These are phyloP conservation scores for Symbiodinium pilosum DNA, from an alignment of 73 alveolate species.

Conservation along the genomic window DNA sequence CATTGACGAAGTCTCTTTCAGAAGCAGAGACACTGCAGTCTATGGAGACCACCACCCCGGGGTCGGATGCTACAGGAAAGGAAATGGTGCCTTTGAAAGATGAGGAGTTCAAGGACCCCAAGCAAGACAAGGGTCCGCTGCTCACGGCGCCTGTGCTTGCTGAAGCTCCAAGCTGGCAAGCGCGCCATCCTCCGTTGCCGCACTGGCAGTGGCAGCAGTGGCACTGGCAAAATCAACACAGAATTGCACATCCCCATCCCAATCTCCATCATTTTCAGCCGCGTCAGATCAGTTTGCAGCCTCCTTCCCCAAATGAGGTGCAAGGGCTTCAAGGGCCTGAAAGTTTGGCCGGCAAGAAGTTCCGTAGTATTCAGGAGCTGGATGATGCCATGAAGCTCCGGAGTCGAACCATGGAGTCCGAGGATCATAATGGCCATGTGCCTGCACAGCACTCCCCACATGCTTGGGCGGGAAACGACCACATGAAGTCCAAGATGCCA, in stretches of 20 bases:
- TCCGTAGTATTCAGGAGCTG: background rate
- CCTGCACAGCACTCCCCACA: background rate
- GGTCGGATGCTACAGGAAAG: background rate
- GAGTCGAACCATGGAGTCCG: background rate
- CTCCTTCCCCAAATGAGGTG: conserved; percentile 19
- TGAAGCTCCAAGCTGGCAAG: background rate
- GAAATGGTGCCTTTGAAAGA: background rate
- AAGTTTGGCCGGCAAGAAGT: conserved; percentile 7
- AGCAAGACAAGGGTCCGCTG: background rate
- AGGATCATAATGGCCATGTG: background rate
- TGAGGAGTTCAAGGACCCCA: background rate
- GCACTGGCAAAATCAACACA: background rate
- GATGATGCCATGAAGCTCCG: background rate
- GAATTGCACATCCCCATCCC: background rate
- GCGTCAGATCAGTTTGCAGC: background rate
- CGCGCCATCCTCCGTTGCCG: background rate
- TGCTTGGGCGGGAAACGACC: background rate
- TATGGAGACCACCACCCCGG: background rate
- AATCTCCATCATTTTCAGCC: conserved; percentile 1
- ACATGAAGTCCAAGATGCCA: background rate
- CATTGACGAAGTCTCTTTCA: conserved; percentile 12
- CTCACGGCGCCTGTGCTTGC: too few relatives aligned
- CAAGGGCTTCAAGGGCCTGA: background rate
- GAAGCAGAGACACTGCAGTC: conserved; percentile 19
- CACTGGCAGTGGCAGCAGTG: conserved; percentile 5